Percentiles rank a stretch among this genome's conserved stretches.
These are phyloP conservation scores for Eucalyptus sp. DNA, from an alignment of 345 rosid species.

Conservation along the genomic window DNA sequence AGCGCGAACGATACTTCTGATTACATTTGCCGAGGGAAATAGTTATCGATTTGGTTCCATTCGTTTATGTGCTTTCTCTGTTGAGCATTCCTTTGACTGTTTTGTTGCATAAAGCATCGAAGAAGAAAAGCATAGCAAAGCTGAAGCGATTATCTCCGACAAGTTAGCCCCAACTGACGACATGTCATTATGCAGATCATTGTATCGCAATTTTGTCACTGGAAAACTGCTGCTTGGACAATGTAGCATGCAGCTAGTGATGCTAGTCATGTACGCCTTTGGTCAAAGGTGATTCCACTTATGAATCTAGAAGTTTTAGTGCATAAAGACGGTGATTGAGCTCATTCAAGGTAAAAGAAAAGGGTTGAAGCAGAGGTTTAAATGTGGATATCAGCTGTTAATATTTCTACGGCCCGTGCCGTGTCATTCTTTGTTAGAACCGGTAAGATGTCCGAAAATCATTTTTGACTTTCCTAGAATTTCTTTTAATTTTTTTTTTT, in stretches of 20 bases:
- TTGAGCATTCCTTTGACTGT: no score
- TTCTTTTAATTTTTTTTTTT: no score
- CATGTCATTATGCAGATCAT: neutral
- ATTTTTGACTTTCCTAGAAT: neutral
- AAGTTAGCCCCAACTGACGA: neutral
- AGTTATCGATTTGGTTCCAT: no score
- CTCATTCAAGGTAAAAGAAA: neutral
- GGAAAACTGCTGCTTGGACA: neutral
- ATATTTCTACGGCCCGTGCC: neutral
- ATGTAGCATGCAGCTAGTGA: neutral
- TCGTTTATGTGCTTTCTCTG: no score
- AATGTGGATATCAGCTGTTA: neutral
- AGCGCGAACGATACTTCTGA: no score
- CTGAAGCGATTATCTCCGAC: conserved; percentile 18
- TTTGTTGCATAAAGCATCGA: no score
- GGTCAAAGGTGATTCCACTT: neutral
- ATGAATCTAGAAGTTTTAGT: neutral
- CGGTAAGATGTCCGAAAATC: neutral
- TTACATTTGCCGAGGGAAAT: no score
- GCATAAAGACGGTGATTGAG: neutral
- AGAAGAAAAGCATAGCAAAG: no score
- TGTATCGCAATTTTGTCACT: neutral
- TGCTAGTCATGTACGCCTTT: neutral
- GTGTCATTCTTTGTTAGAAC: neutral
- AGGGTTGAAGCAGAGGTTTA: neutral